Base-by-base conservation (phyloP, 306 rosid species). In the Dalbergia cochinchinensis region DNA sequence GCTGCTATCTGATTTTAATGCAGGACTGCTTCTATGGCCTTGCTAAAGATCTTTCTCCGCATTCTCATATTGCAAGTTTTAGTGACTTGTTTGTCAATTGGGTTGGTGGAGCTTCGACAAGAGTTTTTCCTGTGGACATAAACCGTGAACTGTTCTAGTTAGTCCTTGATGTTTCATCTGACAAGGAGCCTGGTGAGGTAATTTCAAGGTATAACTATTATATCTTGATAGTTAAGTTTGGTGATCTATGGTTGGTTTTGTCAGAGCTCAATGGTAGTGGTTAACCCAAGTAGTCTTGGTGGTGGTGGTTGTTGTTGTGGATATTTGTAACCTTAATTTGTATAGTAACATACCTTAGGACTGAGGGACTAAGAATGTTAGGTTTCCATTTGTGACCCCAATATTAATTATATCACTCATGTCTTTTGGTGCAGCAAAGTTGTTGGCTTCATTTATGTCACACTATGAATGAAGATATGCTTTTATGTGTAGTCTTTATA, bases 21-120 rank as follows among this genome's bases (percentile, higher is more conserved):
- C 92, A 95, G 99, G 99, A 95, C 78, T 95, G 91, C 85, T 95
- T 95, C 72, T 93, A 95, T 81, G 99, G 99, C 71, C 96, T 90
- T 64, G 62, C 80, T 59, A 93, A 95, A 85, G 99, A 95, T 83
- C 94, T 95, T 71, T 93, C 97, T 75, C 96, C 98, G 0, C 99
- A 95, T 82, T 93, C 99, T 62, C 90, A 90, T 82, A 87, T 89
- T 11, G 91, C 97, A 82, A 95, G 82, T 74, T 95, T 92, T 57
- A 78, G 89, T 6, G 99, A 95, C 69, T 86, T 95, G 84, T 80
- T 81, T 37, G 87, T 95, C 78, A 91, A 85, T 87, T 96, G 97
- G 78, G 83, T 94, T 4, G 97, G 97, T 39, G 98, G 93, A 26
- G 31, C 31, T 68, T 98, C 99, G 47, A 93, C 94, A 26, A 87